These are phyloP conservation scores for Trametes pubescens DNA, from an alignment of 1,284 basidiomycete species.

Conservation along the genomic window DNA sequence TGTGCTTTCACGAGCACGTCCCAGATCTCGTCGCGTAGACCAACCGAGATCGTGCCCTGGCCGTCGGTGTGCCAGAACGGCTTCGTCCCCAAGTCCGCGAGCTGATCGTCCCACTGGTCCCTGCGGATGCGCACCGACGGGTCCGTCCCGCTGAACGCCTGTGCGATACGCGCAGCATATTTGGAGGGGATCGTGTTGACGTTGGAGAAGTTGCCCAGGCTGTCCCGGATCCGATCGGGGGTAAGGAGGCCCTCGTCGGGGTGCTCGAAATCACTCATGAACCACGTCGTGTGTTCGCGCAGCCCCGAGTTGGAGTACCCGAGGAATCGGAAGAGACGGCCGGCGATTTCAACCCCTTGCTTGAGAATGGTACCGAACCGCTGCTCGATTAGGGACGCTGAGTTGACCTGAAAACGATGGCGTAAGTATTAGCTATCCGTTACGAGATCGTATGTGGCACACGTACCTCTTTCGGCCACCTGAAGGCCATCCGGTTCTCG, in stretches of 20 bases:
- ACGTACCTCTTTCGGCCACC: conserved; percentile 64
- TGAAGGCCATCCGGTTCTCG: conserved; percentile 72
- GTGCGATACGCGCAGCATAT: conserved; percentile 82
- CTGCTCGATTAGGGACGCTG: conserved; percentile 58
- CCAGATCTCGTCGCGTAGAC: conserved; percentile 67
- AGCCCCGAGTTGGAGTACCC: conserved; percentile 79
- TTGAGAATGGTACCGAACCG: conserved; percentile 71
- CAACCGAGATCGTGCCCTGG: conserved; percentile 74
- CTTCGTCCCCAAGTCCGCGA: conserved; percentile 59
- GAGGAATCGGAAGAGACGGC: conserved; percentile 73
- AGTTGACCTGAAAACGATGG: conserved; percentile 54
- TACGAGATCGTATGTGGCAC: not conserved
- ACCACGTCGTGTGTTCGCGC: conserved; percentile 79
- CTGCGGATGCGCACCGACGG: conserved; percentile 64
- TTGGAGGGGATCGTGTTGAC: conserved; percentile 73
- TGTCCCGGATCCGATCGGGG: conserved; percentile 62
- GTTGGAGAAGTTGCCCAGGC: conserved; percentile 69
- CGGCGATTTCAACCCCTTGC: conserved; percentile 71
- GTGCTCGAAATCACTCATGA: conserved; percentile 66
- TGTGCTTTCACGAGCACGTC: conserved; percentile 54
- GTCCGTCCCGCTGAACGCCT: conserved; percentile 84
- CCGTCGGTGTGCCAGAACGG: conserved; percentile 75
- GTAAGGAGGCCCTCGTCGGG: conserved; percentile 52
- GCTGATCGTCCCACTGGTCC: conserved; percentile 61
- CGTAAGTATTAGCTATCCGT: not conserved